These are phyloP conservation scores for Diddensiella caesifluorescens DNA, from an alignment of 805 yeast species.

Conservation along the genomic window DNA sequence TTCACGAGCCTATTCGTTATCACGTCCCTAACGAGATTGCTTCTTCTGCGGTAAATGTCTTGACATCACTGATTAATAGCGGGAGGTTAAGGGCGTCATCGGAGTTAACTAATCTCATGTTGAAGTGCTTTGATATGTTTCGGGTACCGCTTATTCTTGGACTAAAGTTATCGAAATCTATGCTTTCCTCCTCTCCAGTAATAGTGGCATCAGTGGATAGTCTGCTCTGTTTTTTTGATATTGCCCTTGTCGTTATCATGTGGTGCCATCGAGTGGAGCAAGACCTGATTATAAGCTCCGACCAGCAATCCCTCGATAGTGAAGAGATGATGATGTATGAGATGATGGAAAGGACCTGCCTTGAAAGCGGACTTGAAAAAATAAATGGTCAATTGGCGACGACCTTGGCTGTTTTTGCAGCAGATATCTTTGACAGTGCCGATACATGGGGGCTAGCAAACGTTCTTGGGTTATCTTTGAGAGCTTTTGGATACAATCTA, in stretches of 20 bases:
- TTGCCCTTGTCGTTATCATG: slow-evolving; percentile 24
- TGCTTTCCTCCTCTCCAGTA: slow-evolving; percentile 22
- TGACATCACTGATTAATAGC: slow-evolving; percentile 8
- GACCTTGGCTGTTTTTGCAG: slow-evolving; percentile 25
- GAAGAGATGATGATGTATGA: slow-evolving; percentile 20
- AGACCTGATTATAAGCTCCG: slow-evolving; percentile 4
- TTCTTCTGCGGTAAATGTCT: slow-evolving; percentile 16
- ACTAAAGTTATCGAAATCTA: slow-evolving; percentile 21
- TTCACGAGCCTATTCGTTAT: slow-evolving; percentile 20
- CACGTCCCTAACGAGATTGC: slow-evolving; percentile 24
- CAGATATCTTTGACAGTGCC: slow-evolving; percentile 25
- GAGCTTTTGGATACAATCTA: slow-evolving; percentile 23
- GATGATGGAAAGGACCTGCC: slow-evolving; percentile 22
- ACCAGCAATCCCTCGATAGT: slow-evolving; percentile 8
- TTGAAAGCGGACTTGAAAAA: slow-evolving; percentile 19
- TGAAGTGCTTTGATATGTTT: slow-evolving; percentile 24
- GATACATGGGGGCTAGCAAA: slow-evolving; percentile 27
- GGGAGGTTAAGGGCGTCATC: slow-evolving; percentile 16
- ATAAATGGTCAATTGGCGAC: slow-evolving; percentile 23
- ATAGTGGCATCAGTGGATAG: slow-evolving; percentile 20
- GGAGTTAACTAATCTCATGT: slow-evolving; percentile 19
- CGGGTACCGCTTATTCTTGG: slow-evolving; percentile 25
- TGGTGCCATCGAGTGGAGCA: slow-evolving; percentile 29
- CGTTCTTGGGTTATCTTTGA: slow-evolving; percentile 22
- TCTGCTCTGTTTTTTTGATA: slow-evolving; percentile 24